Evolutionary conservation across 106 monocot species (phyloP), one percentile per base, ranked within the genome.

Genomic region (Vanilla planifolia): DNA sequence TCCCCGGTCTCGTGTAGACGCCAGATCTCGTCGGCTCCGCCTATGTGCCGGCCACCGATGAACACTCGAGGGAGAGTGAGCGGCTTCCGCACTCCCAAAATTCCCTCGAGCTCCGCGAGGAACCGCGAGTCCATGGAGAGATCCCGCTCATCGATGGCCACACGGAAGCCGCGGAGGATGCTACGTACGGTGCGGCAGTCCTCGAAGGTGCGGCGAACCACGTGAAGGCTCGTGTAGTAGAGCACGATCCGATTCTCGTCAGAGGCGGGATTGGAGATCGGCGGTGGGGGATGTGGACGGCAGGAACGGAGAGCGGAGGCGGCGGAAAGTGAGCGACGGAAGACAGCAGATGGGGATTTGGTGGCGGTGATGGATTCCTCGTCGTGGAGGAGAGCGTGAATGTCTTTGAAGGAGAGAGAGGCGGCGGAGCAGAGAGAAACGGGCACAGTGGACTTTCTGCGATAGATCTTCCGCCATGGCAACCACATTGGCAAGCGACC

Each of bases 131-230:
- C 62, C 28, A 45, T 27, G 1, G 60, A 60, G 25, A 60, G 60
- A 6, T 60, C 60, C 2, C 60, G 39, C 25, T 60, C 60, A 10
- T 60, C 60, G 41, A 60, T 60, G 37, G 60, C 22, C 21, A 60
- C 60, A 41, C 60, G 60, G 60, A 60, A 42, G 40, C 60, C 37
- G 33, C 41, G 60, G 41, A 60, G 60, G 11, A 60, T 60, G 41
- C 14, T 24, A 10, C 60, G 60, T 3, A 42, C 60, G 60, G 40
- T 4, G 60, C 60, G 37, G 60, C 60, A 60, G 60, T 60, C 60
- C 60, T 60, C 60, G 60, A 60, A 60, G 60, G 60, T 60, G 41
- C 60, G 39, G 42, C 60, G 60, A 4, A 60, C 60, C 4, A 60
- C 60, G 39, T 42, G 39, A 26, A 60, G 60, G 60, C 60, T 60